Base-by-base conservation (phyloP, 2,329 filamentous ascomycete species). In the Neocucurbitaria cava region DNA sequence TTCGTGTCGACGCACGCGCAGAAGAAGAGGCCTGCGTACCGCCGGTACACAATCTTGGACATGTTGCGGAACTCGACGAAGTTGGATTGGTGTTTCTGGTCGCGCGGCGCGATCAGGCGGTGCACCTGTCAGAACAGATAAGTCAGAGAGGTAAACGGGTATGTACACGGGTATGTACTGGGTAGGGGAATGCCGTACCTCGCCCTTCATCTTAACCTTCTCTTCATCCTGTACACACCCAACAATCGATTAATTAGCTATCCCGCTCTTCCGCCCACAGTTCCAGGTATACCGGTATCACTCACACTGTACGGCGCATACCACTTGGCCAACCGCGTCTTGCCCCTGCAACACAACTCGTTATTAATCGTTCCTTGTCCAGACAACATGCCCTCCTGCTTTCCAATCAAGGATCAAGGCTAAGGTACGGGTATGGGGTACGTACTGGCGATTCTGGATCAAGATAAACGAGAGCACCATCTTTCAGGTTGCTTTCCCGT, bases 41-140 rank as follows among this genome's bases (percentile, higher is more conserved):
- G 90, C 40, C 96, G 89, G 82, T 99, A 99, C 49, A 99, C 92
- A 69, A 99, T 90, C 82, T 97, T 98, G 75, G 94, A 78, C 66
- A 77, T 92, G 79, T 92, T 91, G 64, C 91, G 90, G 81, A 88
- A 88, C 69, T 99, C 95, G 83, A 99, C 95, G 73, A 99, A 99
- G 82, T 99, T 99, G 80, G 92, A 96, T 77, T 99, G 95, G 83
- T 99, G 96, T 76, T 99, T 99, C 76, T 99, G 95, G 79, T 99
- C 95, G 73, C 95, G 91, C 6, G 95, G 95, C 0, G 95, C 95
- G 58, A 99, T 94, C 66, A 99, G 92, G 60, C 95, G 93, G 83
- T 99, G 95, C 69, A 98, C 91, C 89, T 92, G 68, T n/a, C 46
- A n/a, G 2, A 2, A 18, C 44, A 20, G 46, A 50, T 41, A 49